phyloP scores from a whole-genome alignment of 1,284 basidiomycete species.

The Amylostereum chailletii region DNA sequence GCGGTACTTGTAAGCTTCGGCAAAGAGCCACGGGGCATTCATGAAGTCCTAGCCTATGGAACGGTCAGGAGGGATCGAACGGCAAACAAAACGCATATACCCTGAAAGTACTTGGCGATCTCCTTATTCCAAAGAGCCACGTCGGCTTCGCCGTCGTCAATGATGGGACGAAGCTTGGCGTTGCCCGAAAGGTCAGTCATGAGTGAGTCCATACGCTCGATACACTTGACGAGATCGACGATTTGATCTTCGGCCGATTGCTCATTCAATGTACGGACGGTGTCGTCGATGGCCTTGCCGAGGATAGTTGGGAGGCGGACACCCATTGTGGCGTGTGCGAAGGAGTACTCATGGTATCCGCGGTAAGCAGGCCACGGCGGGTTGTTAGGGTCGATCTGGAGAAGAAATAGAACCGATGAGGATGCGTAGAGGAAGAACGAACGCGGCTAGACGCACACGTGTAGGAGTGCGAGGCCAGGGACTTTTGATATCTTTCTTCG shows the following conservation, averaged over 20 bases:
- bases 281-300: slow-evolving; percentile 93
- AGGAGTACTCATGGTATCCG: slow-evolving; percentile 94
- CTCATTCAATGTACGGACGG: slow-evolving; percentile 84
- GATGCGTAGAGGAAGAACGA: not conserved
- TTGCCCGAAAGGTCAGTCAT: slow-evolving; percentile 79
- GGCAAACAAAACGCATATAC: slow-evolving; percentile 25
- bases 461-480: slow-evolving; percentile 68
- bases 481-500: slow-evolving; percentile 59
- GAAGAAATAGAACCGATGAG: not conserved
- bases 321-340: slow-evolving; percentile 92
- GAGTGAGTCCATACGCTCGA: slow-evolving; percentile 79
- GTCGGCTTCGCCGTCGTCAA: slow-evolving; percentile 92
- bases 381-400: slow-evolving; percentile 81
- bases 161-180: slow-evolving; percentile 74
- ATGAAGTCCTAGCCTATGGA: slow-evolving; percentile 84
- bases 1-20: slow-evolving; percentile 97
- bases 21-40: slow-evolving; percentile 93
- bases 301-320: slow-evolving; percentile 91
- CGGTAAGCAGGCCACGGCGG: slow-evolving; percentile 95
- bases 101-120: slow-evolving; percentile 89
- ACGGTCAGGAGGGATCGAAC: not conserved
- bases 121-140: slow-evolving; percentile 97
- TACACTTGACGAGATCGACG: slow-evolving; percentile 80
- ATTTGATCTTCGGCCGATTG: slow-evolving; percentile 81
- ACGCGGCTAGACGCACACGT: slow-evolving; percentile 32